These are phyloP conservation scores for Boletellus ananiceps DNA, from an alignment of 768 basidiomycete genomes.

Conservation along the genomic window DNA sequence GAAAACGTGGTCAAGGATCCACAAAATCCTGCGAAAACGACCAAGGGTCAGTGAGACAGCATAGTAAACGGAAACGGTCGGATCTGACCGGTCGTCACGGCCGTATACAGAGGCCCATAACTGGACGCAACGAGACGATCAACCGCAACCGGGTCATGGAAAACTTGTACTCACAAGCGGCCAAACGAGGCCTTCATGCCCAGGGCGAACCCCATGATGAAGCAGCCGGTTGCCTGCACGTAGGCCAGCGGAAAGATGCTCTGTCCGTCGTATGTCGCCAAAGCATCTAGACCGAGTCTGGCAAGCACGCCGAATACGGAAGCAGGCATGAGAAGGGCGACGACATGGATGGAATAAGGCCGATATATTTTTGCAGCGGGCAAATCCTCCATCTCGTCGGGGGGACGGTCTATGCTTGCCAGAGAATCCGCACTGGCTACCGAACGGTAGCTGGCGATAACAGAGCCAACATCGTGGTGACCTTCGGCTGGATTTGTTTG, in stretches of 20 bases:
- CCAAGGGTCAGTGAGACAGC: not conserved
- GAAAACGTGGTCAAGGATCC: conserved; percentile 97
- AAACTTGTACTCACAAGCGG: conserved; percentile 53
- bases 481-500: conserved; percentile 4
- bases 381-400: conserved; percentile 29
- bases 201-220: conserved; percentile 83
- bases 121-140: conserved; percentile 36
- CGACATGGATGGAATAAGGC: conserved; percentile 58
- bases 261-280: conserved; percentile 68
- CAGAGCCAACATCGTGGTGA: conserved; percentile 29
- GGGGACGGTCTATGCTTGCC: conserved; percentile 40
- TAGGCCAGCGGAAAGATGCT: conserved; percentile 82
- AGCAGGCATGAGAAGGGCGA: conserved; percentile 71
- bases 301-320: conserved; percentile 85
- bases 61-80: not conserved
- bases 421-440: conserved; percentile 36
- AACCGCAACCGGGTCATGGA: conserved; percentile 4
- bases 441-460: conserved; percentile 33
- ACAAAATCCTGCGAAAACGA: conserved; percentile 65
- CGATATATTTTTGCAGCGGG: conserved; percentile 36
- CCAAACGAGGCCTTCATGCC: conserved; percentile 69
- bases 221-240: conserved; percentile 82
- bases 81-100: conserved; percentile 72
- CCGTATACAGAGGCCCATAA: conserved; percentile 85
- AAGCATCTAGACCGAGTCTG: conserved; percentile 70